Evolutionary conservation across 352 stramenopile genomes (phyloP), one percentile per base, ranked within the genome.

Genomic region (Poterioochromonas sp.): DNA sequence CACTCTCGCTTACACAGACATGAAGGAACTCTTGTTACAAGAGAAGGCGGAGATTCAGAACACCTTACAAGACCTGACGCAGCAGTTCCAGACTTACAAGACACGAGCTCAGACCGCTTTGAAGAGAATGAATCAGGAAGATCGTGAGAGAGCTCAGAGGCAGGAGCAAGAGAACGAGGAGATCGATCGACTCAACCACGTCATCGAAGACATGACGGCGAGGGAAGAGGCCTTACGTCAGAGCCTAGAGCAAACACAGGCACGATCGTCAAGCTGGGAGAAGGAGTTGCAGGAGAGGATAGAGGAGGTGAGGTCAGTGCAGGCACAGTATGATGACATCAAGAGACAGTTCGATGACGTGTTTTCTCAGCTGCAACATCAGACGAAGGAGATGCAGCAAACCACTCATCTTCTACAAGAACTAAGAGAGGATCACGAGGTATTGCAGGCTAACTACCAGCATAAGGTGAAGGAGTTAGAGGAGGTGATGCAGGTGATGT

Each of bases 21-120:
- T 65, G 54, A 5, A 32, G n/a, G 26, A 32, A 15, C 5, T 15
- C 3, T 39, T 65, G 11, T 32, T 39, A 22, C 8, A 39, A 35
- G 54, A 65, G n/a, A 5, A 22, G 26, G 54, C 5, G 3, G 54
- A 65, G 11, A 39, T 32, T 11, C 54, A 39, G 32, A 29, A 1
- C 2, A 41, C 43, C 40, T 51, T 68, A 3, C 8, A 69, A 11
- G 47, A 78, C 11, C 5, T 69, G 1, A 39, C 43, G 49, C 32
- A 64, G 47, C 29, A 65, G 11, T 78, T 78, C 32, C 22, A 68
- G 3, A 51, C 71, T 29, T 78, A 78, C 34, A 78, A 78, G 39
- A 26, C 15, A 47, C 11, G 47, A 12, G 71, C 71, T 22, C 71
- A 78, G 34, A 68, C 71, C 8, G 71, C 71, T n/a, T 39, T 78